Evolutionary conservation across 2,329 filamentous ascomycete species (phyloP).

Genomic region (Raffaelea arxii): DNA sequence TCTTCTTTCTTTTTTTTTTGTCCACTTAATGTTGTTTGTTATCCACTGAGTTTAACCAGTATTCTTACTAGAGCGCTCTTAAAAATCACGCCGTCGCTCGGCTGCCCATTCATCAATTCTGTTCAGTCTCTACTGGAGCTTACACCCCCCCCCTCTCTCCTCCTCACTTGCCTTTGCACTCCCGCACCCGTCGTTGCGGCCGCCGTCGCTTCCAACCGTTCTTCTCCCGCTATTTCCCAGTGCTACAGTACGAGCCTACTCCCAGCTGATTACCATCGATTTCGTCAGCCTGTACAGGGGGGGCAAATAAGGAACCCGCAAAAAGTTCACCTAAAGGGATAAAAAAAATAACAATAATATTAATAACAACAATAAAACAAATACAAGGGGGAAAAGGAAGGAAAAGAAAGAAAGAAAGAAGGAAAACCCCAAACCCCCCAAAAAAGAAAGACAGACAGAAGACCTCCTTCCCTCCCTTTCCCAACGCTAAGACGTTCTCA

Average conservation of each 20-base stretch:
- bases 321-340: too few species aligned
- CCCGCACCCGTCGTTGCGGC: background rate
- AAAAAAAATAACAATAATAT: conserved; percentile 1
- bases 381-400: background rate
- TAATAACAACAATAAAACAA: too few species aligned
- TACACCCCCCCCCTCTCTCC: background rate
- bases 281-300: conserved; percentile 3
- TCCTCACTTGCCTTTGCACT: background rate
- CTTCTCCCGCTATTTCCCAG: conserved; percentile 3
- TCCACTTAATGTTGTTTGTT: too few species aligned
- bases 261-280: conserved; percentile 1
- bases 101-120: too few species aligned
- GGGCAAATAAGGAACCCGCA: background rate
- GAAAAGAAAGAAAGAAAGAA: background rate
- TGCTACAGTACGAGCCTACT: background rate
- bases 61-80: background rate
- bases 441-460: too few species aligned
- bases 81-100: background rate
- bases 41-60: too few species aligned
- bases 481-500: conserved; percentile 4
- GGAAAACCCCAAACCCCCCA: too few species aligned
- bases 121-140: too few species aligned
- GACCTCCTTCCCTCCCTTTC: background rate
- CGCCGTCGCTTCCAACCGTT: conserved; percentile 2
- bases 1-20: too few species aligned